Evolutionary conservation across 257 asterid species (phyloP).

Genomic region (Hygrophila difformis): DNA sequence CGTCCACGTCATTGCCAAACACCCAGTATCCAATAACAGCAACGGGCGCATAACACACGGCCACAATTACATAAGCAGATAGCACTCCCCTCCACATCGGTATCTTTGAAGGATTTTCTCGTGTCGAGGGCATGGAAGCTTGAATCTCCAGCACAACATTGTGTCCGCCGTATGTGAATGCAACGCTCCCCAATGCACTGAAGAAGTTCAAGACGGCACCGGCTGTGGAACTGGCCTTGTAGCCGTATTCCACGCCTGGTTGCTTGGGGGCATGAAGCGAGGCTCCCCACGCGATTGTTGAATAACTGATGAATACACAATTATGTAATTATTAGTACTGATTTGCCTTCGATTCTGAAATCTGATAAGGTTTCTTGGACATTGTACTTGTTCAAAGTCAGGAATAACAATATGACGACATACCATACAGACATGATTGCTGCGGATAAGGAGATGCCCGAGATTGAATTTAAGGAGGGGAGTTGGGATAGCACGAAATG

Average conservation of each 20-base stretch:
- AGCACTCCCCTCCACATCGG: constrained; percentile 40
- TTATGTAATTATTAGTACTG: too few species aligned
- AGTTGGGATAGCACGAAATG: constrained; percentile 27
- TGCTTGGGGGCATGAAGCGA: constrained; percentile 19
- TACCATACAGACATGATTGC: constrained; percentile 29
- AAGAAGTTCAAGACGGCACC: constrained; percentile 22
- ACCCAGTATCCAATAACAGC: constrained; percentile 26
- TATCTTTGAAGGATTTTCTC: constrained; percentile 23
- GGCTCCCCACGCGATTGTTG: constrained; percentile 23
- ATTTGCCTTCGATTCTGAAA: too few species aligned
- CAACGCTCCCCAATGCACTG: constrained; percentile 25
- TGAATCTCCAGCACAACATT: constrained; percentile 35
- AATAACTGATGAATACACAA: too few species aligned
- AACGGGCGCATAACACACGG: constrained; percentile 33
- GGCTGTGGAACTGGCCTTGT: constrained; percentile 3
- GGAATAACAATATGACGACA: too few species aligned
- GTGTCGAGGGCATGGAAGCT: constrained; percentile 32
- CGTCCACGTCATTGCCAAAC: constrained; percentile 13
- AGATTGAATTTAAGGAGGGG: constrained; percentile 21
- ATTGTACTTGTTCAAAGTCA: too few species aligned
- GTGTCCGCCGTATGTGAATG: constrained; percentile 34
- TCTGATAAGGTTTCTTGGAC: too few species aligned
- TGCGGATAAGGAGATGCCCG: constrained; percentile 25
- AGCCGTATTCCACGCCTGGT: constrained; percentile 21
- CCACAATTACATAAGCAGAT: constrained; percentile 26